Conservation (phyloP, 2,329 filamentous ascomycete species). For the Capronia coronata region DNA sequence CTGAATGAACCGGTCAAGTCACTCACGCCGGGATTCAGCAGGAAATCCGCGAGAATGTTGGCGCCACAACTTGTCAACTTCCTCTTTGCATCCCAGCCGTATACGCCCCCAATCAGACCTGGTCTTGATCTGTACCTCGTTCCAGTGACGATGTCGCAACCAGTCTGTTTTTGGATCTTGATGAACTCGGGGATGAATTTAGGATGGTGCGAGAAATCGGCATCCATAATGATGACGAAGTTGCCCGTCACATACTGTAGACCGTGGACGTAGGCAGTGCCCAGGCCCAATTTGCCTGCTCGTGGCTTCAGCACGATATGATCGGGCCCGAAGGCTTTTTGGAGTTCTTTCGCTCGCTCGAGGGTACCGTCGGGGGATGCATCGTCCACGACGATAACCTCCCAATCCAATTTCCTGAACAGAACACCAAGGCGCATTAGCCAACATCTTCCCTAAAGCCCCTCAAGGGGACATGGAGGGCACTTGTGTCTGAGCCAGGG, state of each 20-base stretch:
- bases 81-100: constrained; percentile 91
- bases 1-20: constrained; percentile 93
- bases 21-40: constrained; percentile 86
- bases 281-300: constrained; percentile 91
- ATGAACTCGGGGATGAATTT: constrained; percentile 99
- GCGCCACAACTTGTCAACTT: constrained; percentile 70
- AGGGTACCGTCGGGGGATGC: constrained; percentile 94
- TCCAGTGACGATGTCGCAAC: constrained; percentile 95
- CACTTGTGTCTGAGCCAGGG: not conserved
- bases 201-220: constrained; percentile 97
- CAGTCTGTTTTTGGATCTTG: constrained; percentile 63
- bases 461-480: no score
- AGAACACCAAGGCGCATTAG: not conserved
- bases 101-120: constrained; percentile 64
- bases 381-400: constrained; percentile 97
- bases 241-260: constrained; percentile 85
- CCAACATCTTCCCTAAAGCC: not conserved
- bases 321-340: constrained; percentile 68
- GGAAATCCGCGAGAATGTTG: constrained; percentile 92
- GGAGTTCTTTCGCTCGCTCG: constrained; percentile 80
- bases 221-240: constrained; percentile 99
- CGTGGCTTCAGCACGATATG: constrained; percentile 81
- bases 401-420: constrained; percentile 81
- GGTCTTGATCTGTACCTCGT: constrained; percentile 78
- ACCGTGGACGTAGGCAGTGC: constrained; percentile 92